Evolutionary conservation across 2,329 filamentous ascomycete genomes (phyloP), one percentile per base, ranked within the genome.

Genomic region (Blastomyces percursus): DNA sequence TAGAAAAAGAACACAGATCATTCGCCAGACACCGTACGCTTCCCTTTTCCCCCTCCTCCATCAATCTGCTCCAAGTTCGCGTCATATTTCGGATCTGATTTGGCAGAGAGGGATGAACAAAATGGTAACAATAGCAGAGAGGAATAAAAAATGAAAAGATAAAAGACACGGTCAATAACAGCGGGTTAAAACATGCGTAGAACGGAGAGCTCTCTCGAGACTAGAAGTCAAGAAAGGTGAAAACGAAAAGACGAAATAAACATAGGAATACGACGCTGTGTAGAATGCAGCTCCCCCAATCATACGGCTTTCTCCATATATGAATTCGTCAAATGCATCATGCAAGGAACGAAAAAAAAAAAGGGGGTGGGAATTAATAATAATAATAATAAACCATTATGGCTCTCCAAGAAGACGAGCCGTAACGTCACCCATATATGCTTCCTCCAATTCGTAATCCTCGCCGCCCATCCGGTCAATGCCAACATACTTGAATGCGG

Each of bases 341-440:
- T n/a, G 42, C 42, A 51, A 30, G 11, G 16, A 21, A 16, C n/a
- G 65, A 64, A 57, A 21, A 61, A 51, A 48, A 56, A 51, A 56
- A 19, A 52, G 38, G 59, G 21, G 57, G n/a, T 30, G 27, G 27
- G 27, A 4, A 30, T n/a, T n/a, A 51, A 27, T 65, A 55, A 48
- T 54, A 58, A 54, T 32, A 38, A 40, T 35, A 48, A 66, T 59
- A 42, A 14, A 4, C 40, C 40, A 52, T 76, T 75, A 87, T 72
- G 84, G 82, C 75, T 96, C 92, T 46, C 89, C 89, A 42, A 96
- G 85, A 7, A 97, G 82, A 63, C 88, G 82, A 21, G 91, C 90
- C 0, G 90, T 96, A 66, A 97, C 87, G 68, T 96, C 91, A 3
- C 90, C 91, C 83, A 96, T 90, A 68, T 91, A 92, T 1, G 87